Evolutionary conservation across 352 stramenopile species (phyloP), one percentile per base, ranked within the genome.

Genomic region (Pythium graminicola): DNA sequence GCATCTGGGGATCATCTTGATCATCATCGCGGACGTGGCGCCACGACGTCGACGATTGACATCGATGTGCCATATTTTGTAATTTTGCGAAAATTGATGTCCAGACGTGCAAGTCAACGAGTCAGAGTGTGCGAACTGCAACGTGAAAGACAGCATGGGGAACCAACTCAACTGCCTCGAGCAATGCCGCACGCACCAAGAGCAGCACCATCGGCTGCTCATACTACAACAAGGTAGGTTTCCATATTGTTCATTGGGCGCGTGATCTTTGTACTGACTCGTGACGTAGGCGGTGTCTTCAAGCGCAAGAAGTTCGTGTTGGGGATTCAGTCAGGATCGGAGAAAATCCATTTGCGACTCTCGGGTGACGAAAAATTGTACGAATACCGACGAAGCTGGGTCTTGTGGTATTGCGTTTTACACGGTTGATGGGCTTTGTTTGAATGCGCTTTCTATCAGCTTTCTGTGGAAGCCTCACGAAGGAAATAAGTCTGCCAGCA

Each of bases 91-190:
- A n/a, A n/a, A n/a, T n/a, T n/a, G n/a, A n/a, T n/a, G n/a, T n/a
- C n/a, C n/a, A n/a, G n/a, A n/a, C n/a, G n/a, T n/a, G n/a, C n/a
- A n/a, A n/a, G n/a, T n/a, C n/a, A n/a, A n/a, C n/a, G n/a, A n/a
- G n/a, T n/a, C n/a, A n/a, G n/a, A n/a, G n/a, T n/a, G n/a, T n/a
- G n/a, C n/a, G n/a, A n/a, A n/a, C n/a, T n/a, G n/a, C n/a, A n/a
- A n/a, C n/a, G n/a, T n/a, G n/a, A n/a, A 38, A 38, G 31, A 14
- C 31, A 42, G 36, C 7, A 85, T 92, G 81, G 81, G 81, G 44
- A 92, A 92, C 62, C 60, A 76, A 52, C 70, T 92, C 56, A 89
- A 87, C 57, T 92, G 81, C 62, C 54, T 89, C 14, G 69, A 80
- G 69, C 74, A 89, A 60, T 92, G 81, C 56, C 76, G 82, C 44